Base-by-base conservation (phyloP, 78 protist genomes). In the Protostelium mycophagum region DNA sequence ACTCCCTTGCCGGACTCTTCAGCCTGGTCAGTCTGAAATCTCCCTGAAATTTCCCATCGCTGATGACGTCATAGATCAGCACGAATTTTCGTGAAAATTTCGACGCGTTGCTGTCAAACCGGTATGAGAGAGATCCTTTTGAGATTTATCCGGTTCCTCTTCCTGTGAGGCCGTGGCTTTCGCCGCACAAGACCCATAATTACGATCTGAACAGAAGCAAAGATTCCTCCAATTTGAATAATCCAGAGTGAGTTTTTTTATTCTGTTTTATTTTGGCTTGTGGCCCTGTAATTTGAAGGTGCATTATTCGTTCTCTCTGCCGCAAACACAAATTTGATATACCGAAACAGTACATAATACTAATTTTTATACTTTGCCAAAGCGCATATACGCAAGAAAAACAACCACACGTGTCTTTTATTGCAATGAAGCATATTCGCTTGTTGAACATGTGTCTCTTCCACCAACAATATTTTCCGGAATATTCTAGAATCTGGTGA, bases 1-100 rank as follows among this genome's bases (percentile, higher is more conserved):
- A 91, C 38, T 73, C 89, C 35, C 91, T 94, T 35, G 89, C 89
- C 51, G 85, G 73, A 63, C 34, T 94, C 0, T 85, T 94, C 37
- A 38, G 37, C 0, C 91, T 90, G 38, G 36, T 88, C 10, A 86
- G 91, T 0, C 29, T 63, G 34, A 35, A 29, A 35, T 89, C 87
- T 86, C 63, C 36, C 34, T 51, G 86, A 84, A 90, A 89, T 28
- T 28, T 94, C 1, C 37, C 35, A 36, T 92, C 5, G 85, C 90
- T n/a, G 0, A 31, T 28, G 23, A 37, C 23, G 86, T 92, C 73
- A 37, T 16, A 51, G 73, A 16, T 51, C 31, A 51, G 73, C 16
- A 5, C 73, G 73, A 51, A 25, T 5, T 51, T 51, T 16, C 5
- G 16, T 25, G 73, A 51, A 16, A 51, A 16, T 51, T 51, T 51